Base-by-base conservation (phyloP, 139 green algal species). In the Haematococcus sp. region DNA sequence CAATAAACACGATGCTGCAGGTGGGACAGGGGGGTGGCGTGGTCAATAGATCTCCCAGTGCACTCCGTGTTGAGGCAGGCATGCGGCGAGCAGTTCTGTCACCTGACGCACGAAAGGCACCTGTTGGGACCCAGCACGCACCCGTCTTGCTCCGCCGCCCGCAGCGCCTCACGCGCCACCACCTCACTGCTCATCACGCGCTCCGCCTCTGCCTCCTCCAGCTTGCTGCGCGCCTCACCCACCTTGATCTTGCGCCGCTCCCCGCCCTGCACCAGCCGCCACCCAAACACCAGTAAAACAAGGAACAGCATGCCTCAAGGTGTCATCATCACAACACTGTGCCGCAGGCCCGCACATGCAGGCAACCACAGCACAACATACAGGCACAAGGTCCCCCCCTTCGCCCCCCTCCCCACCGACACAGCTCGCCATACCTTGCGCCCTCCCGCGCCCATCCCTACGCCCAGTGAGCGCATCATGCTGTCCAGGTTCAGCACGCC, bases 1-100 rank as follows among this genome's bases (percentile, higher is more conserved):
- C 94, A 20, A 98, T 97, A 83, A 98, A 98, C 31, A 98, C 93
- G 70, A 98, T 98, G 73, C 93, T 72, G 66, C 66, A 46, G 2
- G 40, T 20, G 40, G 7, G 7, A 49, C n/a, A n/a, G n/a, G n/a
- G n/a, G n/a, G n/a, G n/a, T n/a, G n/a, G n/a, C n/a, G n/a, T n/a
- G n/a, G n/a, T n/a, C n/a, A n/a, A n/a, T n/a, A n/a, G n/a, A n/a
- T n/a, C n/a, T n/a, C n/a, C n/a, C n/a, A n/a, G n/a, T n/a, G n/a
- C n/a, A n/a, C n/a, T n/a, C n/a, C n/a, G n/a, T n/a, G n/a, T n/a
- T n/a, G n/a, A n/a, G n/a, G 11, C 40, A 49, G 40, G 40, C 40
- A 49, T 49, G 11, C 40, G 40, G 40, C 40, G 11, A 49, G 11
- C 40, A 49, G n/a, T n/a, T n/a, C n/a, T n/a, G n/a, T n/a, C n/a